These are phyloP conservation scores for Debaryomyces tyrocola DNA, from an alignment of 805 yeast genomes.

Conservation along the genomic window DNA sequence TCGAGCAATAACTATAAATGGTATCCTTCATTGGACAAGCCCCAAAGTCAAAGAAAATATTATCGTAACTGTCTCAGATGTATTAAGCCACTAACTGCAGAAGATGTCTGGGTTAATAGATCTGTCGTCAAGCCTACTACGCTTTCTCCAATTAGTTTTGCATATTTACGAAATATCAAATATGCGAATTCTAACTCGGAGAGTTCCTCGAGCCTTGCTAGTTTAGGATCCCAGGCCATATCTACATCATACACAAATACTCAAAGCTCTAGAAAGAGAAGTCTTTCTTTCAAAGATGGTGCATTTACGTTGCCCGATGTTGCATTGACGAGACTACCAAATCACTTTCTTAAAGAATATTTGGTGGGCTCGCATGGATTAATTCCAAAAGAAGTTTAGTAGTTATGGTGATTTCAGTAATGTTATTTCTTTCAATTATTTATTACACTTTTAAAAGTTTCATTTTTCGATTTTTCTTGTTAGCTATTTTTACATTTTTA, in stretches of 20 bases:
- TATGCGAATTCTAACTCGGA: slow-evolving; percentile 8
- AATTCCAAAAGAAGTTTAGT: slow-evolving; percentile 25
- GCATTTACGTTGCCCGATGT: slow-evolving; percentile 22
- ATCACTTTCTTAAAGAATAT: slow-evolving; percentile 34
- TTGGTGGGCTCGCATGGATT: slow-evolving; percentile 38
- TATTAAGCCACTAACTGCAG: slow-evolving; percentile 51
- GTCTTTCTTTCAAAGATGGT: slow-evolving; percentile 16
- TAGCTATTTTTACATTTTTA: background rate
- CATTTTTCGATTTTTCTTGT: background rate
- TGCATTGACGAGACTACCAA: slow-evolving; percentile 26
- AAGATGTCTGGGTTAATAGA: slow-evolving; percentile 55
- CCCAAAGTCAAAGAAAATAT: slow-evolving; percentile 31
- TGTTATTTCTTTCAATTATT: background rate
- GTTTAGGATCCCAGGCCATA: background rate
- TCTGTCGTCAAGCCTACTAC: slow-evolving; percentile 40
- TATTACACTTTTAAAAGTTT: background rate
- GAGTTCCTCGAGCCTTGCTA: background rate
- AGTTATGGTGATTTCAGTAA: background rate
- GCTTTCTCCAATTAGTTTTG: slow-evolving; percentile 26
- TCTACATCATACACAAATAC: background rate
- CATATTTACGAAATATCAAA: slow-evolving; percentile 19
- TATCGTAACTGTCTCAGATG: slow-evolving; percentile 57
- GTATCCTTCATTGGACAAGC: slow-evolving; percentile 43
- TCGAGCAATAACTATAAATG: slow-evolving; percentile 39
- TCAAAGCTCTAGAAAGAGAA: slow-evolving; percentile 8